Evolutionary conservation across 345 rosid genomes (phyloP), one percentile per base, ranked within the genome.

Genomic region (Sisymbrium altissimum): DNA sequence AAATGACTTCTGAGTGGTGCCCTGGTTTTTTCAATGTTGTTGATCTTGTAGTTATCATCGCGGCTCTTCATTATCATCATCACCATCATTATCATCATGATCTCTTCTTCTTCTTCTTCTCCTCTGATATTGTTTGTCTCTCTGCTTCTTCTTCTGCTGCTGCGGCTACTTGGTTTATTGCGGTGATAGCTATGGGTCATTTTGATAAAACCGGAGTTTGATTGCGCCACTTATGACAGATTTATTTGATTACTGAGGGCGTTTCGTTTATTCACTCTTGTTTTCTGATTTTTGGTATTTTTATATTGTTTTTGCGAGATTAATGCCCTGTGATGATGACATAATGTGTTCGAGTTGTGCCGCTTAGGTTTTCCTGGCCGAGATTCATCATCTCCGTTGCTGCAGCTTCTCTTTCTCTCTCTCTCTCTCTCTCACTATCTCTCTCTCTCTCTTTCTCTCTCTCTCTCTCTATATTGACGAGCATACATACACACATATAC

Each of bases 301-400:
- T 15, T 12, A 6, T 11, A 7, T 35, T 7, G 9, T 35, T 35
- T 21, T 15, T 2, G 8, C 8, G 14, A 3, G 50, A 21, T 11
- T 5, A 9, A 18, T 29, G 72, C 75, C 67, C 80, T 39, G 61
- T 81, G 80, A 75, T 78, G 78, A 50, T 70, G 32, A n/a, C 5
- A 0, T 1, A 32, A 11, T 8, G 9, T 9, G 6, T 27, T 40
- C 2, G 41, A 62, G 71, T 73, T 21, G 72, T 58, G 66, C 56
- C 56, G 45, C 44, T 63, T 66, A 35, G 46, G 67, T 74, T 1
- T 64, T 64, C 43, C 21, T 45, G 41, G 55, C 68, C 3, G 35
- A 55, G 41, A 23, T 57, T 61, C 54, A 11, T 74, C 57, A 43
- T 72, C 70, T 66, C 30, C 64, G 11, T 25, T 44, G 67, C 43